These are phyloP conservation scores for Elsinoe fawcettii DNA, from an alignment of 2,329 filamentous ascomycete species.

Conservation along the genomic window DNA sequence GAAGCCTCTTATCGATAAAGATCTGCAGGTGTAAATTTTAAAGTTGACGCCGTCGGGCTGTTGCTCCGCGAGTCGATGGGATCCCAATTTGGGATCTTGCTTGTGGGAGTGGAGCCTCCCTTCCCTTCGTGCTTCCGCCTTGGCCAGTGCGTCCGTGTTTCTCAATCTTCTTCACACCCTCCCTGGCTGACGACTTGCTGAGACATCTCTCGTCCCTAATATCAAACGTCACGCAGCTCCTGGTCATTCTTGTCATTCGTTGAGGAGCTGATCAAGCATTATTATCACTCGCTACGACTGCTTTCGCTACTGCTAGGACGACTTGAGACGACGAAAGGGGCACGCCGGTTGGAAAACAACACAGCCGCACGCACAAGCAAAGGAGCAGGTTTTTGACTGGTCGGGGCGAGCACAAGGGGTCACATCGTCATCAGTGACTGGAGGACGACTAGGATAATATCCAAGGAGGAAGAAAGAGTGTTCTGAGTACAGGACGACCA, in stretches of 20 bases:
- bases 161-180: constrained; percentile 6
- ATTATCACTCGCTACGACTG: not conserved
- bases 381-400: not conserved
- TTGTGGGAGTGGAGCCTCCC: not conserved
- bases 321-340: not conserved
- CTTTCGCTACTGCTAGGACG: not conserved
- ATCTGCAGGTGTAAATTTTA: constrained; percentile 5
- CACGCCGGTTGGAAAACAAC: constrained; percentile 2
- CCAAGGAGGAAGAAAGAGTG: not conserved
- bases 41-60: not conserved
- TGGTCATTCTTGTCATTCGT: constrained; percentile 3
- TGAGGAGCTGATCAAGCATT: not conserved
- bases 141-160: constrained; percentile 1
- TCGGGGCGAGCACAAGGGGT: not conserved
- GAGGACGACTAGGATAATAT: not conserved
- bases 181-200: not conserved
- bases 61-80: not conserved
- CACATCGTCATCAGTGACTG: not conserved
- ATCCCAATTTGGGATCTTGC: not conserved
- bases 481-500: not conserved
- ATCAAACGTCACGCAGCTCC: not conserved
- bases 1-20: constrained; percentile 9
- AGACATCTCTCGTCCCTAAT: not conserved
- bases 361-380: constrained; percentile 5
- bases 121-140: not conserved